Evolutionary conservation across 495 filamentous ascomycete genomes (phyloP), one percentile per base, ranked within the genome.

Genomic region (Penicillium soppii): DNA sequence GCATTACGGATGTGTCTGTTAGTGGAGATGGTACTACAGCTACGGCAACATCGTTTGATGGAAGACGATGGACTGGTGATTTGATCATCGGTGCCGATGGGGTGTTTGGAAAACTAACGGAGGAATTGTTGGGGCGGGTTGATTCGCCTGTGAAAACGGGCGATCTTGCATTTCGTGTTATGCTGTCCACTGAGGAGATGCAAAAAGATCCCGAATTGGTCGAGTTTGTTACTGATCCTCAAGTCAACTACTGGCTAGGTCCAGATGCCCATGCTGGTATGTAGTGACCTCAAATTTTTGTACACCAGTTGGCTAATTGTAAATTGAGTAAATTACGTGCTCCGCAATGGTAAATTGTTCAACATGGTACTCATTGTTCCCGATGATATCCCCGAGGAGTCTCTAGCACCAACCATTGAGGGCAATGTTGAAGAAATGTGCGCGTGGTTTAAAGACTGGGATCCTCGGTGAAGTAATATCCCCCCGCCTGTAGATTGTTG

Each of bases 231-330:
- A 70, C 29, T 67, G 78, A 81, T 16, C 78, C 84, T 1, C 75
- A 77, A 13, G 84, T 89, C 12, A 77, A 88, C 51, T 85, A 88
- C 57, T 91, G 88, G 88, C 60, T 88, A 22, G 86, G 87, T 1
- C 84, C 85, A 1, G 72, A 77, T 48, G 67, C 74, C 0, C 83
- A 87, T 63, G 82, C 76, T 22, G 67, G 67, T 70, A 52, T 25
- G 65, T 61, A 13, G 19, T 29, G 9, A 27, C 5, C 25, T 27
- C 5, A 27, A 27, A 5, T 15, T 33, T 13, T 26, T 19, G 17
- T 7, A 3, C 3, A 22, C 27, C 13, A 3, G 8, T 4, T 21
- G n/a, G 8, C 39, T 48, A 39, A 54, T n/a, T 1, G 21, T 15
- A 19, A 21, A 21, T 10, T 12, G 23, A 63, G 84, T 88, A 0